Conservation (phyloP, 352 stramenopile genomes). For the Globisporangium nunn region DNA sequence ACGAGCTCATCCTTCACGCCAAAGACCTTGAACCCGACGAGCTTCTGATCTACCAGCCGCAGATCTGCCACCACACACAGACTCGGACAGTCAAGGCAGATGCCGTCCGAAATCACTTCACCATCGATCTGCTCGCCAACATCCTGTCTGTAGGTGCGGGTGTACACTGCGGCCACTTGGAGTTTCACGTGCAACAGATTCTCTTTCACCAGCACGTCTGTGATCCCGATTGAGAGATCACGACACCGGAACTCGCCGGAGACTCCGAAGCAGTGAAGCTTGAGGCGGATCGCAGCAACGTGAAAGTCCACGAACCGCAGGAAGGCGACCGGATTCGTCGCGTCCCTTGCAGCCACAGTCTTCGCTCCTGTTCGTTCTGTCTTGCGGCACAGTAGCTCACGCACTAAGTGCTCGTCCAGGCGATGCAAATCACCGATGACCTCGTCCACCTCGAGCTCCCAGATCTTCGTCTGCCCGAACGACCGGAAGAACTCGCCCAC, state of each 20-base stretch:
- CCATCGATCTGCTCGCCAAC: neutral
- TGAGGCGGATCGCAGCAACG: slow-evolving; percentile 28
- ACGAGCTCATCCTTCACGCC: slow-evolving; percentile 24
- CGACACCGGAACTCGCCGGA: slow-evolving; percentile 27
- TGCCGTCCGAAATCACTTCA: slow-evolving; percentile 5
- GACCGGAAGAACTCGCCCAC: slow-evolving; percentile 65
- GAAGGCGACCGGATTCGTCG: slow-evolving; percentile 39
- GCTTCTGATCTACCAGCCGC: slow-evolving; percentile 15
- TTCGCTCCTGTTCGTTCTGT: neutral
- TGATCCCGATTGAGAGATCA: slow-evolving; percentile 46
- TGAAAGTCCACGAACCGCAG: slow-evolving; percentile 60
- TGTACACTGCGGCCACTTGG: slow-evolving; percentile 11
- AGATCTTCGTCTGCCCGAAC: slow-evolving; percentile 69
- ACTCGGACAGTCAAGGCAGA: slow-evolving; percentile 4
- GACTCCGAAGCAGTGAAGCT: slow-evolving; percentile 26
- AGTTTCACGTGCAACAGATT: slow-evolving; percentile 43
- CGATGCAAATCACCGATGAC: slow-evolving; percentile 26
- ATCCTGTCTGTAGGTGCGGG: slow-evolving; percentile 7
- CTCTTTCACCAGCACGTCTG: slow-evolving; percentile 44
- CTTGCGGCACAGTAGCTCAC: slow-evolving; percentile 15
- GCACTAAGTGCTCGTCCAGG: slow-evolving; percentile 32
- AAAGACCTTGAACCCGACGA: slow-evolving; percentile 33
- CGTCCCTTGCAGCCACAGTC: neutral
- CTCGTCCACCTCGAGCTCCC: slow-evolving; percentile 45
- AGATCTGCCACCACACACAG: slow-evolving; percentile 16